Conservation (phyloP, 2,329 filamentous ascomycete genomes). For the Aspergillus fumigatus region DNA sequence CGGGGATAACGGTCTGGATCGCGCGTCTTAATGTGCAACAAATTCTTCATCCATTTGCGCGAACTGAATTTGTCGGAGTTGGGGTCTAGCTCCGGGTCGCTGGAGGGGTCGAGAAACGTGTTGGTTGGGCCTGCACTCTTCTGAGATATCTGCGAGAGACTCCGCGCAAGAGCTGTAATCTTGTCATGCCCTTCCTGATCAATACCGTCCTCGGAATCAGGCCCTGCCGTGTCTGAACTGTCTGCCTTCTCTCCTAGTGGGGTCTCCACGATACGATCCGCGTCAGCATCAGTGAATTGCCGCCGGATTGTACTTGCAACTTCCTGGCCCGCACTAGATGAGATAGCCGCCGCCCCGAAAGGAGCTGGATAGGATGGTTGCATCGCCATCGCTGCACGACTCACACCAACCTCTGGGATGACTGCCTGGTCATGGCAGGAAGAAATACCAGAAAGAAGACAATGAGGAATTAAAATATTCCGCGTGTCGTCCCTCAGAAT, state of each 20-base stretch:
- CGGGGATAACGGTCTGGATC: conserved; percentile 30
- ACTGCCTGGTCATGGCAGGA: not conserved
- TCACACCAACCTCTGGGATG: not conserved
- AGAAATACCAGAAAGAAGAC: not conserved
- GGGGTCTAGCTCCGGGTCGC: conserved; percentile 39
- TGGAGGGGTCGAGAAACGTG: conserved; percentile 32
- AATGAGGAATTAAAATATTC: not conserved
- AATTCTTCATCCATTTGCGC: conserved; percentile 43
- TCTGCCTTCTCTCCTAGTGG: conserved; percentile 13
- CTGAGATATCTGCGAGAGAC: conserved; percentile 26
- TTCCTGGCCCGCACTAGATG: conserved; percentile 4
- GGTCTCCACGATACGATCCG: not conserved
- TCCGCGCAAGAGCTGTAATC: conserved; percentile 27
- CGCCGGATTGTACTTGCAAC: conserved; percentile 6
- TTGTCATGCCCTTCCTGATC: conserved; percentile 18
- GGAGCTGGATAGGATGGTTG: conserved; percentile 16
- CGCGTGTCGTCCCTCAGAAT: not conserved
- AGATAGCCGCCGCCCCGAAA: conserved; percentile 11
- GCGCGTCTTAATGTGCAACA: conserved; percentile 29
- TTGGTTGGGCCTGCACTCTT: conserved; percentile 25
- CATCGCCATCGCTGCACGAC: conserved; percentile 4
- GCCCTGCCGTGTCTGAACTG: conserved; percentile 21
- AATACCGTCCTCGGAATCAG: conserved; percentile 22
- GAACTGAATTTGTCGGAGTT: conserved; percentile 39
- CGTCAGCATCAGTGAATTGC: conserved; percentile 1